These are phyloP conservation scores for Leccinum subtestaceum DNA, from an alignment of 768 basidiomycete genomes.

Conservation along the genomic window DNA sequence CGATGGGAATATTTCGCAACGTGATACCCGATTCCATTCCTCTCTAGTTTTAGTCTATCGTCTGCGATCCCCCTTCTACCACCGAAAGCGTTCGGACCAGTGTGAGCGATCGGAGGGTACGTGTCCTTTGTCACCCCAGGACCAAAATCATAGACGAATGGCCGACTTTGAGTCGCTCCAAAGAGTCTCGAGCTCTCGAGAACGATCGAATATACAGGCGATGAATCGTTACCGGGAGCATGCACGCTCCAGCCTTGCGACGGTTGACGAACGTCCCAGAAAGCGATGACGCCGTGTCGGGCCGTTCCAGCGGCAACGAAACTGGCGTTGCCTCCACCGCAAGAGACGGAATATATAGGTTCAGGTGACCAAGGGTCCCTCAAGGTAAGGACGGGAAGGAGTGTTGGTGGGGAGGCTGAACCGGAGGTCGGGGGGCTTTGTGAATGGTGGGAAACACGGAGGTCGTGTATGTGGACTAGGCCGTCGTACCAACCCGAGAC, in stretches of 20 bases:
- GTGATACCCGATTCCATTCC: slow-evolving; percentile 46
- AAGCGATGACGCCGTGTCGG: slow-evolving; percentile 71
- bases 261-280: slow-evolving; percentile 76
- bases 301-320: slow-evolving; percentile 77
- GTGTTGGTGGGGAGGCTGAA: slow-evolving; percentile 29
- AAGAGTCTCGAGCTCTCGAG: slow-evolving; percentile 79
- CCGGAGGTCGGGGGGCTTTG: neutral
- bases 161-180: slow-evolving; percentile 72
- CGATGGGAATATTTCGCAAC: slow-evolving; percentile 47
- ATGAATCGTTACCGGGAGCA: slow-evolving; percentile 74
- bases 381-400: slow-evolving; percentile 59
- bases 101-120: slow-evolving; percentile 41
- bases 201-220: slow-evolving; percentile 72
- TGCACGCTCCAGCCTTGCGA: slow-evolving; percentile 71
- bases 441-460: slow-evolving; percentile 46
- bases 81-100: slow-evolving; percentile 23
- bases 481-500: slow-evolving; percentile 86
- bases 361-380: slow-evolving; percentile 64
- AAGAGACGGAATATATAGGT: slow-evolving; percentile 72
- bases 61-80: slow-evolving; percentile 15
- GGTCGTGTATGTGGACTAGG: slow-evolving; percentile 67
- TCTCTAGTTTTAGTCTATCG: slow-evolving; percentile 30
- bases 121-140: slow-evolving; percentile 55
- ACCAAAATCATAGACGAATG: slow-evolving; percentile 81
- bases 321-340: slow-evolving; percentile 64